Conservation (phyloP, 2,329 filamentous ascomycete species). For the Fusarium hainanense region DNA sequence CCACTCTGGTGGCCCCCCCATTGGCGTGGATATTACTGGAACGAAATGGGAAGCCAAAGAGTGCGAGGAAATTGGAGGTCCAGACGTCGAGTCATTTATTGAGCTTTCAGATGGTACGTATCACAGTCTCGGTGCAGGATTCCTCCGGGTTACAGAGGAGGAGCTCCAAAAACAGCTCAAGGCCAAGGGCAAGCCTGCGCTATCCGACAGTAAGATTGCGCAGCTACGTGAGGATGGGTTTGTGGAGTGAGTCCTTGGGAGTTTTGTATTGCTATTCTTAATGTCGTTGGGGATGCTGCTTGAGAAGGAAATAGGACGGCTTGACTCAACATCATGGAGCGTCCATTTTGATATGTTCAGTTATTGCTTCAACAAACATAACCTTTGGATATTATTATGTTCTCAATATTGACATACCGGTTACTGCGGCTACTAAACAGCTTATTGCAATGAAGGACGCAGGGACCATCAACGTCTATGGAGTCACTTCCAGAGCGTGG, state of each 20-base stretch:
- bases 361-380: not conserved
- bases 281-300: too few relatives aligned
- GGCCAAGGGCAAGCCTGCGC: not conserved
- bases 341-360: not conserved
- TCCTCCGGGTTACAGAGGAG: not conserved
- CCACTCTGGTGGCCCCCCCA: rapidly evolving
- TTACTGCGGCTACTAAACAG: not conserved
- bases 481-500: not conserved
- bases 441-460: not conserved
- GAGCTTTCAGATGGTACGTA: not conserved
- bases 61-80: not conserved
- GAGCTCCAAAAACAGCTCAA: not conserved
- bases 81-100: not conserved
- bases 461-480: not conserved
- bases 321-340: not conserved
- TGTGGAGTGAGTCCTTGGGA: not conserved
- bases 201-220: not conserved
- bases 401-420: not conserved
- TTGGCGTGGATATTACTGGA: not conserved
- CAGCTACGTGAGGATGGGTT: not conserved
- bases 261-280: rapidly evolving
- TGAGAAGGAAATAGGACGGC: too few relatives aligned
- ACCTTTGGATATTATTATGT: rapidly evolving
- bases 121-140: not conserved
- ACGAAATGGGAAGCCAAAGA: not conserved